Evolutionary conservation across 1,284 basidiomycete genomes (phyloP).

Genomic region (Pseudomicrostroma phylloplanum): DNA sequence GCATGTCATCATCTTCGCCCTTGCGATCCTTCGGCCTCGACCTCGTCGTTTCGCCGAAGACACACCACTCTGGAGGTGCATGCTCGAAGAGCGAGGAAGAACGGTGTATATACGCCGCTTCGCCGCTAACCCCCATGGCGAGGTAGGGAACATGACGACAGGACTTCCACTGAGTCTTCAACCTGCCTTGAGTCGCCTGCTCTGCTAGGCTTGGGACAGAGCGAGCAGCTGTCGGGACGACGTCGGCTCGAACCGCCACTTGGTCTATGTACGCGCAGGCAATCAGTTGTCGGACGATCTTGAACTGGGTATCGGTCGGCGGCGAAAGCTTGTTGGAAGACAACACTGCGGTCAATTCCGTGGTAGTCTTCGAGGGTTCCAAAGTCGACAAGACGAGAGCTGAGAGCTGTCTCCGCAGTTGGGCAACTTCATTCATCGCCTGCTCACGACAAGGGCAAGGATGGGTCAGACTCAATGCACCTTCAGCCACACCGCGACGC

Average conservation of each 20-base stretch:
- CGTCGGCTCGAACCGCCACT: slow-evolving; percentile 83
- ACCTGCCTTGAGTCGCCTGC: neutral
- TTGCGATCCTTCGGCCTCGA: slow-evolving; percentile 45
- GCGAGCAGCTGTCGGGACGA: slow-evolving; percentile 54
- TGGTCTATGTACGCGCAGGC: slow-evolving; percentile 91
- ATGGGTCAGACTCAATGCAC: slow-evolving; percentile 11
- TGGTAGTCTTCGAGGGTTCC: slow-evolving; percentile 9
- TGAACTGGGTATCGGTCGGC: slow-evolving; percentile 60
- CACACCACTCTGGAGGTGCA: slow-evolving; percentile 75
- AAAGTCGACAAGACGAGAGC: slow-evolving; percentile 21
- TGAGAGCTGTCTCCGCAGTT: slow-evolving; percentile 73
- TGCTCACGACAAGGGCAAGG: neutral
- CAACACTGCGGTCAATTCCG: slow-evolving; percentile 13
- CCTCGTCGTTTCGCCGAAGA: slow-evolving; percentile 64
- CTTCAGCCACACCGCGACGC: neutral
- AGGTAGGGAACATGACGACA: slow-evolving; percentile 76
- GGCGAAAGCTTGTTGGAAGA: slow-evolving; percentile 29
- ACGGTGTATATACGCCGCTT: slow-evolving; percentile 89
- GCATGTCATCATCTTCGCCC: slow-evolving; percentile 13
- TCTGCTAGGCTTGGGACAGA: slow-evolving; percentile 16
- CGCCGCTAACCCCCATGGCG: slow-evolving; percentile 67
- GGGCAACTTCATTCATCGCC: slow-evolving; percentile 99
- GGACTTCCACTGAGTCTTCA: slow-evolving; percentile 61
- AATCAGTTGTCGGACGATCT: slow-evolving; percentile 80
- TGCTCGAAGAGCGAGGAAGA: slow-evolving; percentile 70